Conservation (phyloP, 2,329 filamentous ascomycete species). For the Exophiala calicioides region DNA sequence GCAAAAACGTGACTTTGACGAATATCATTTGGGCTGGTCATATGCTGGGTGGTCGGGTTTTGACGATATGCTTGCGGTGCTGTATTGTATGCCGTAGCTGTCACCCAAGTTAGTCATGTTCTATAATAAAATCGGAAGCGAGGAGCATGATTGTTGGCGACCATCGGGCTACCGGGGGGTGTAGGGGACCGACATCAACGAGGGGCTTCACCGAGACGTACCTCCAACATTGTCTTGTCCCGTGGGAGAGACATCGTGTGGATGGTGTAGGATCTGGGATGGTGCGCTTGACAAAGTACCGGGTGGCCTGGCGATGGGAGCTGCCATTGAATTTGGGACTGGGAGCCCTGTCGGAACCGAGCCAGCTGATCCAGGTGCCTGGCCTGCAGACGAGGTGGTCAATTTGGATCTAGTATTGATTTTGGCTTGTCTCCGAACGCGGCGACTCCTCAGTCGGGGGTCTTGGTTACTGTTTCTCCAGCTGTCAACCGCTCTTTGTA, state of each 20-base stretch:
- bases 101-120: conserved; percentile 3
- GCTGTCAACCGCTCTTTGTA: conserved; percentile 95
- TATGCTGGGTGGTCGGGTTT: conserved; percentile 24
- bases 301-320: conserved; percentile 38
- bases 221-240: conserved; percentile 76
- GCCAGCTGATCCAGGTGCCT: conserved; percentile 67
- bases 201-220: conserved; percentile 71
- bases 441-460: conserved; percentile 80
- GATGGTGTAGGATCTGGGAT: conserved; percentile 71
- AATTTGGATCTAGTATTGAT: conserved; percentile 82
- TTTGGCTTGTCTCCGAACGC: conserved; percentile 94
- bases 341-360: conserved; percentile 66
- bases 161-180: not conserved
- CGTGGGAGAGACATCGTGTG: conserved; percentile 63
- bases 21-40: conserved; percentile 61
- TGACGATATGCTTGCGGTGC: conserved; percentile 29
- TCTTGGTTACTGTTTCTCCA: conserved; percentile 99
- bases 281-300: conserved; percentile 69
- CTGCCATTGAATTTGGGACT: conserved; percentile 61
- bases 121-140: not conserved
- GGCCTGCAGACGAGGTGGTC: conserved; percentile 57
- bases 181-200: not conserved
- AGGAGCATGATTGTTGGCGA: not conserved
- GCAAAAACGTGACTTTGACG: conserved; percentile 75
- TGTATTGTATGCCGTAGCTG: conserved; percentile 28